phyloP scores from a whole-genome alignment of 106 monocot genomes.

The Dendrobium chrysotoxum region DNA sequence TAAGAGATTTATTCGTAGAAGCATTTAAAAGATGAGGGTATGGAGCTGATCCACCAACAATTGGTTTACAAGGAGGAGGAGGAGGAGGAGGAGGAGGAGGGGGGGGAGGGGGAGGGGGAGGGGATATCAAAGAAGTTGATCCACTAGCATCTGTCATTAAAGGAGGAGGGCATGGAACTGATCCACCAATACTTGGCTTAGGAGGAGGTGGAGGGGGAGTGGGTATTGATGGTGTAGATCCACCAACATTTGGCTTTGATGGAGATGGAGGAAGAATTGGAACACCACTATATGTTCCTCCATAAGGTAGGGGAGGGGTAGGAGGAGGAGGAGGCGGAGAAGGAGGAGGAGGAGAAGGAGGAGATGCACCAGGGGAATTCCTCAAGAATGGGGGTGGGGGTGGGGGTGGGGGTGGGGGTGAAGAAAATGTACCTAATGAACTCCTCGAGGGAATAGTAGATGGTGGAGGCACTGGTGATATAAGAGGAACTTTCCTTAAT shows the following conservation, averaged over 20 bases:
- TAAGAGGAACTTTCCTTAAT: not conserved
- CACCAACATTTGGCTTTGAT: too few species aligned
- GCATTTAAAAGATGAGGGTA: not conserved
- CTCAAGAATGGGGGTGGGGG: not conserved
- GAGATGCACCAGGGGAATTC: too few species aligned
- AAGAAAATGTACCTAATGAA: not conserved
- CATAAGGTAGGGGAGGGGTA: not conserved
- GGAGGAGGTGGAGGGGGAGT: not conserved
- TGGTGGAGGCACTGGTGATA: not conserved
- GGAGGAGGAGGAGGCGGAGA: not conserved
- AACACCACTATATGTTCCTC: not conserved
- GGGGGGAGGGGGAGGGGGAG: too few species aligned
- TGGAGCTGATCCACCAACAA: not conserved
- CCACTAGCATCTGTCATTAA: too few species aligned
- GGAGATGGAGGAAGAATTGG: not conserved
- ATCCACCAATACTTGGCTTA: not conserved
- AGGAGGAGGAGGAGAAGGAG: not conserved
- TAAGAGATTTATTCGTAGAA: not conserved
- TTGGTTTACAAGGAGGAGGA: not conserved
- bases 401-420: not conserved
- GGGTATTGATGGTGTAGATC: too few species aligned
- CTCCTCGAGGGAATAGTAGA: not conserved
- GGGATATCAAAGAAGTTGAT: too few species aligned
- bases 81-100: too few species aligned
- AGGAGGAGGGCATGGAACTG: not conserved